Evolutionary conservation across 495 filamentous ascomycete genomes (phyloP).

Genomic region (Pyrenopolyporus hunteri): DNA sequence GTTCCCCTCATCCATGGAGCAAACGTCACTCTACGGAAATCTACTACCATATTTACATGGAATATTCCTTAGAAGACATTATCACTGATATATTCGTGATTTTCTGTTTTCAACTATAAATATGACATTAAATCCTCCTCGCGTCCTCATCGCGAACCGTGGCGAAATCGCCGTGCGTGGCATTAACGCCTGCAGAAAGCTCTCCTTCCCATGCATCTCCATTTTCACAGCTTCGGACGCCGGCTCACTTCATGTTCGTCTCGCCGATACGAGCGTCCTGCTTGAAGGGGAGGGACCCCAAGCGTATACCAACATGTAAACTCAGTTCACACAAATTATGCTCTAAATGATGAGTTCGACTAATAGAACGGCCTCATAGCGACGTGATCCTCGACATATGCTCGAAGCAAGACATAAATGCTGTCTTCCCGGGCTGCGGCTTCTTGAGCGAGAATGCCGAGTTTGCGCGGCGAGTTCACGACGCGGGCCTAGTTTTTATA

Average conservation of each 20-base stretch:
- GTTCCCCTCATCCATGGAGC: conserved; percentile 23
- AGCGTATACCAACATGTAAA: conserved; percentile 36
- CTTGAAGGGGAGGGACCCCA: conserved; percentile 30
- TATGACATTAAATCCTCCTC: neutral
- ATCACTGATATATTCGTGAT: neutral
- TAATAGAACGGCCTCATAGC: conserved; percentile 14
- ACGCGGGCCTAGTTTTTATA: conserved; percentile 60
- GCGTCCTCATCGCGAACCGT: conserved; percentile 54
- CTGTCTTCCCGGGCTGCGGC: conserved; percentile 42
- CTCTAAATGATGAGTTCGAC: neutral
- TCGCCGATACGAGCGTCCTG: conserved; percentile 57
- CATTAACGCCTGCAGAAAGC: conserved; percentile 48
- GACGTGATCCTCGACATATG: conserved; percentile 35
- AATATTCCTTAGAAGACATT: neutral
- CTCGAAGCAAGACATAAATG: conserved; percentile 15
- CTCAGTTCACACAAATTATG: neutral
- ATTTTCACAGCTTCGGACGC: conserved; percentile 63
- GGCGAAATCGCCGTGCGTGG: conserved; percentile 64
- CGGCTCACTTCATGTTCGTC: conserved; percentile 59
- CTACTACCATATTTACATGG: neutral
- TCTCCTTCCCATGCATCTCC: conserved; percentile 57
- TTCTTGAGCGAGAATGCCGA: conserved; percentile 65
- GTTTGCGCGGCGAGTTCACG: conserved; percentile 55
- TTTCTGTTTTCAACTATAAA: neutral
- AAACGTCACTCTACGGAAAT: neutral